These are phyloP conservation scores for Candida tetrigidarum DNA, from an alignment of 1,139 yeast species.

Conservation along the genomic window DNA sequence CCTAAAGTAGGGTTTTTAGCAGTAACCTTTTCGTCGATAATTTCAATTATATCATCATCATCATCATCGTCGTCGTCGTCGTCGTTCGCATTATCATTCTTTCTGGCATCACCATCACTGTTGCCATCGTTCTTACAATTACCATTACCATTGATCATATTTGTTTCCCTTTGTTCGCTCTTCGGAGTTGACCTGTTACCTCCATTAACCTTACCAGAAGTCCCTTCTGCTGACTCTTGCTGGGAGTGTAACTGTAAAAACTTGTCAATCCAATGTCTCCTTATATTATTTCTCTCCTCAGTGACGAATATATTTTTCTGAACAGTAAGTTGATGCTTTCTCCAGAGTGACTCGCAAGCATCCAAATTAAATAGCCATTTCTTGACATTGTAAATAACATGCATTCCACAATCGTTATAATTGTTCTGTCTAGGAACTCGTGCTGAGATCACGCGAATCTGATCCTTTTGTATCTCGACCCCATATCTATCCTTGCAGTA, in stretches of 20 bases:
- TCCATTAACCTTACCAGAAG: background rate
- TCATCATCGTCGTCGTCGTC: conserved; percentile 22
- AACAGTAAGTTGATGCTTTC: conserved; percentile 17
- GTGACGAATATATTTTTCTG: conserved; percentile 28
- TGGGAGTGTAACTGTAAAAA: conserved; percentile 30
- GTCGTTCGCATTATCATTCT: conserved; percentile 6
- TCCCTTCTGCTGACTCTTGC: background rate
- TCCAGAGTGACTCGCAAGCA: conserved; percentile 58
- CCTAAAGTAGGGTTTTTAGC: background rate
- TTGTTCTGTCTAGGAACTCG: conserved; percentile 85
- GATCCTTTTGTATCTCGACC: conserved; percentile 48
- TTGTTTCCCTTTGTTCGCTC: conserved; percentile 2
- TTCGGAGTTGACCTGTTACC: too few relatives aligned
- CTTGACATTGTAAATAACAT: conserved; percentile 78
- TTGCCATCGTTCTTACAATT: background rate
- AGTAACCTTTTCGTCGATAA: conserved; percentile 5
- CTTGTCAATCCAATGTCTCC: conserved; percentile 33
- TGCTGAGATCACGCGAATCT: conserved; percentile 50
- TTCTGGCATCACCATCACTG: background rate
- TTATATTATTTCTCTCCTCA: conserved; percentile 37
- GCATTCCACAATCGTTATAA: conserved; percentile 95
- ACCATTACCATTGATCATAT: too few relatives aligned
- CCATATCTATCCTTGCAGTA: conserved; percentile 71
- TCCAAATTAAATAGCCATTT: conserved; percentile 60
- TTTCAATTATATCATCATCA: conserved; percentile 29